phyloP scores from a whole-genome alignment of 768 basidiomycete species.

The Grammothele lineata region DNA sequence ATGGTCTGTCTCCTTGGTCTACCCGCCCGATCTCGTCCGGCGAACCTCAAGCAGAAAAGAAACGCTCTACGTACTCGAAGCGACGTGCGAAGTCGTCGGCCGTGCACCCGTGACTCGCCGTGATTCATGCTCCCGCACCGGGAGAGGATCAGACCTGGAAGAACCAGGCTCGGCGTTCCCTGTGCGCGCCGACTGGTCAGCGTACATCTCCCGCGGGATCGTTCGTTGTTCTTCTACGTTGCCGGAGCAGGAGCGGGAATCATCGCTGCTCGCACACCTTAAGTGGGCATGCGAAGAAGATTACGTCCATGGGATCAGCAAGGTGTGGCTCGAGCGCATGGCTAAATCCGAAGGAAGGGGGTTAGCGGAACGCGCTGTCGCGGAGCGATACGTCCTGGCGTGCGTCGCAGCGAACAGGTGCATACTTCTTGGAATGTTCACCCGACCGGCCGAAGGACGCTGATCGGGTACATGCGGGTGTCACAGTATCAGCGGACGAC shows the following conservation, averaged over 20 bases:
- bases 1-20: conserved; percentile 47
- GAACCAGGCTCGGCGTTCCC: neutral
- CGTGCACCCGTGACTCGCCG: conserved; percentile 17
- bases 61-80: conserved; percentile 56
- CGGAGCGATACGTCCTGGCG: conserved; percentile 62
- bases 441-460: neutral
- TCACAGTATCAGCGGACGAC: conserved; percentile 66
- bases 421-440: conserved; percentile 3
- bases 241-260: neutral
- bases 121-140: too few relatives aligned
- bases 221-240: too few relatives aligned
- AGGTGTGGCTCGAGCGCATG: conserved; percentile 49
- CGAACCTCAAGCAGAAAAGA: conserved; percentile 17
- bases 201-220: conserved; percentile 40
- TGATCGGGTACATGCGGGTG: too few relatives aligned
- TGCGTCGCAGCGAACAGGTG: conserved; percentile 73
- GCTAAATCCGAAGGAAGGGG: conserved; percentile 38
- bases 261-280: conserved; percentile 37
- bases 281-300: conserved; percentile 72
- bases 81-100: conserved; percentile 73
- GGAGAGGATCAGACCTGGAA: neutral
- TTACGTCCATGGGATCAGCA: conserved; percentile 63
- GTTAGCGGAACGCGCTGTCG: conserved; percentile 43
- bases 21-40: neutral
- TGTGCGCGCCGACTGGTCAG: conserved; percentile 62